These are phyloP conservation scores for Butyriboletus loyo DNA, from an alignment of 768 basidiomycete species.

Conservation along the genomic window DNA sequence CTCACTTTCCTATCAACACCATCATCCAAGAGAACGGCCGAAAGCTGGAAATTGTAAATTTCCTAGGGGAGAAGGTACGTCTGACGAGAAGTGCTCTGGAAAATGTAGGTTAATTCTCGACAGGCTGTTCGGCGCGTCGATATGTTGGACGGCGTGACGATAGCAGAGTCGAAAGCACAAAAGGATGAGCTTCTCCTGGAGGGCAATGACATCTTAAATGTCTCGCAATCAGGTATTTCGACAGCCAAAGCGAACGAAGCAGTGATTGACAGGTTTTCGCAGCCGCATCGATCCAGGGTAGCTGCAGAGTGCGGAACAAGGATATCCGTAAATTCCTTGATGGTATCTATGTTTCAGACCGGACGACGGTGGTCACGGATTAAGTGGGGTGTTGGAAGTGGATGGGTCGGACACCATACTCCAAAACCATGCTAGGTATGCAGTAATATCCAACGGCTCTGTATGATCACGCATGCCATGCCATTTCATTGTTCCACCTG, in stretches of 20 bases:
- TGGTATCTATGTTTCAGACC: conserved; percentile 88
- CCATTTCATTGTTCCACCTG: conserved; percentile 5
- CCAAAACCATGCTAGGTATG: conserved; percentile 20
- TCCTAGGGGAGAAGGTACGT: conserved; percentile 87
- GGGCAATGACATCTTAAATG: conserved; percentile 95
- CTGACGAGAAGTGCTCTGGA: neutral
- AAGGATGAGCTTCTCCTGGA: conserved; percentile 94
- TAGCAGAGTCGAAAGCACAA: conserved; percentile 84
- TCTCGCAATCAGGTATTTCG: conserved; percentile 86
- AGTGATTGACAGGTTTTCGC: conserved; percentile 9
- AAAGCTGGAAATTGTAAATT: conserved; percentile 88
- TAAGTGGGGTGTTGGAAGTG: conserved; percentile 22
- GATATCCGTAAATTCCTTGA: conserved; percentile 99
- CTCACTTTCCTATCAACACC: conserved; percentile 99
- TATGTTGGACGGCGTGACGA: conserved; percentile 86
- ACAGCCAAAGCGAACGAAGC: neutral
- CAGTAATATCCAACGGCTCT: conserved; percentile 19
- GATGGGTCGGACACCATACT: conserved; percentile 11
- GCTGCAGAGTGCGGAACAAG: conserved; percentile 98
- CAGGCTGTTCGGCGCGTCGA: conserved; percentile 88
- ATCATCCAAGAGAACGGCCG: conserved; percentile 79
- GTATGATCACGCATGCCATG: conserved; percentile 29
- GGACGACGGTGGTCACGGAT: conserved; percentile 55
- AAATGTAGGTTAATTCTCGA: neutral
- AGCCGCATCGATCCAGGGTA: conserved; percentile 96